Evolutionary conservation across 2,329 filamentous ascomycete genomes (phyloP).

Genomic region (Aureobasidium pullulans): DNA sequence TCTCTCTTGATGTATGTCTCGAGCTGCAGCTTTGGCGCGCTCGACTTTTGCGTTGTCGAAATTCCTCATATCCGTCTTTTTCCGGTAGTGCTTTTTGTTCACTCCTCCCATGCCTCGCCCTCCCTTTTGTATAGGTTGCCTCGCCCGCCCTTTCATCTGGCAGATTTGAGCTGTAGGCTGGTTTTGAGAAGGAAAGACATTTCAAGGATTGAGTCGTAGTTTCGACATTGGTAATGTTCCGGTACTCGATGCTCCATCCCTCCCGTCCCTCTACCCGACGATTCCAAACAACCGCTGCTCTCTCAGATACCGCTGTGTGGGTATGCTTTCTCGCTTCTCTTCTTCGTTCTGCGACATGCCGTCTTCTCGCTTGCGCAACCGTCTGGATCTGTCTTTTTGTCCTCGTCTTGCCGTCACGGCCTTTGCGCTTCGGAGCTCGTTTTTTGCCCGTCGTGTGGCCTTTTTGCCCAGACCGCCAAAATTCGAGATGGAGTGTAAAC

Average conservation of each 20-base stretch:
- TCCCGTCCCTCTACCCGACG: conserved; percentile 35
- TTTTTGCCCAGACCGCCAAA: conserved; percentile 28
- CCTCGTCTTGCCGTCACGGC: conserved; percentile 21
- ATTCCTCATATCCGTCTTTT: conserved; percentile 16
- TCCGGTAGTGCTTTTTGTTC: conserved; percentile 7
- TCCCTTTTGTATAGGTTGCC: conserved; percentile 5
- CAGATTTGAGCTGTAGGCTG: conserved; percentile 18
- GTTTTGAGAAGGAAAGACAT: conserved; percentile 20
- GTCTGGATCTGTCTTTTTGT: conserved; percentile 12
- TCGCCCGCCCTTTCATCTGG: conserved; percentile 8
- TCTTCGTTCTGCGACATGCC: conserved; percentile 25
- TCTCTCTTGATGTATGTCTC: conserved; percentile 20
- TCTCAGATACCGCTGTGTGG: conserved; percentile 27
- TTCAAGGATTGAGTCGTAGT: conserved; percentile 13
- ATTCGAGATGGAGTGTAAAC: conserved; percentile 16
- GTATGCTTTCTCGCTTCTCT: conserved; percentile 24
- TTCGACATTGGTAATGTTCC: conserved; percentile 19
- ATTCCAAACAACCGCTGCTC: conserved; percentile 28
- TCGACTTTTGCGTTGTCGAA: conserved; percentile 20
- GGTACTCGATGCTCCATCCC: conserved; percentile 30
- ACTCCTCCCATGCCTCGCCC: conserved; percentile 17
- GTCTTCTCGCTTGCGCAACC: conserved; percentile 11
- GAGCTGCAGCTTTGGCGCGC: conserved; percentile 18
- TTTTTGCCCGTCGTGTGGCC: conserved; percentile 22
- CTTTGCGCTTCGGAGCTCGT: conserved; percentile 19